A percentile compares a stretch with the other conserved stretches of the same genome.
These are phyloP conservation scores for Mortierella claussenii DNA, from an alignment of 192 early-diverging fungal genomes.

Conservation along the genomic window DNA sequence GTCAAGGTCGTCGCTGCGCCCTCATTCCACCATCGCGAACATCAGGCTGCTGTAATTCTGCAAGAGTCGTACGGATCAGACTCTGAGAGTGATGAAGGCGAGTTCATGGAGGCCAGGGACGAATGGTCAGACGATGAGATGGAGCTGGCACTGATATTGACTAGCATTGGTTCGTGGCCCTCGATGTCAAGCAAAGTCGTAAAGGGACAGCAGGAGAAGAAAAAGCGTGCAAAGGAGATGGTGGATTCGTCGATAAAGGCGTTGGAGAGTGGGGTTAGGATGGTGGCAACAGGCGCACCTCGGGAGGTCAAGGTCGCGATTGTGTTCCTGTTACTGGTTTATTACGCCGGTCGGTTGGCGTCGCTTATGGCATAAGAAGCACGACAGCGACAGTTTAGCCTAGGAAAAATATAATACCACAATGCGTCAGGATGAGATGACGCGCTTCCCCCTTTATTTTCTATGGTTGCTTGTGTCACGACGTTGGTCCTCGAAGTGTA, in stretches of 20 bases:
- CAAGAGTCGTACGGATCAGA: not conserved
- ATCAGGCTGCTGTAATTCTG: not conserved
- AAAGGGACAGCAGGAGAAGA: not conserved
- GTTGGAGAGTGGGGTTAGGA: constrained; percentile 9
- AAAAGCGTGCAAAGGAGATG: constrained; percentile 21
- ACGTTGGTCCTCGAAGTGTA: too few relatives aligned
- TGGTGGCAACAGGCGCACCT: constrained; percentile 1
- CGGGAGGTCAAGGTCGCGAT: constrained; percentile 24
- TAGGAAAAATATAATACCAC: too few relatives aligned
- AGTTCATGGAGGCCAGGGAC: constrained; percentile 44
- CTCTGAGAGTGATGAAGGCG: constrained; percentile 32
- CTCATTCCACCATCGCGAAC: not conserved
- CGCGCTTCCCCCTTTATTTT: too few relatives aligned
- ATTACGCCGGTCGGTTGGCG: constrained; percentile 33
- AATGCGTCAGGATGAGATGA: too few relatives aligned
- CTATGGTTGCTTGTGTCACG: too few relatives aligned
- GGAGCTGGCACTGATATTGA: constrained; percentile 12
- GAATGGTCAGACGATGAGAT: constrained; percentile 30
- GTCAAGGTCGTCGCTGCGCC: constrained; percentile 12
- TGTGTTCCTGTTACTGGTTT: constrained; percentile 36
- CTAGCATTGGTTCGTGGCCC: constrained; percentile 24
- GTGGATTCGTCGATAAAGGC: constrained; percentile 11
- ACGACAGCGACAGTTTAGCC: too few relatives aligned
- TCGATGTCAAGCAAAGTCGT: not conserved
- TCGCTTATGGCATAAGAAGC: constrained; percentile 20